Evolutionary conservation across 495 filamentous ascomycete species (phyloP), one percentile per base, ranked within the genome.

Genomic region (Xylaria telfairii): DNA sequence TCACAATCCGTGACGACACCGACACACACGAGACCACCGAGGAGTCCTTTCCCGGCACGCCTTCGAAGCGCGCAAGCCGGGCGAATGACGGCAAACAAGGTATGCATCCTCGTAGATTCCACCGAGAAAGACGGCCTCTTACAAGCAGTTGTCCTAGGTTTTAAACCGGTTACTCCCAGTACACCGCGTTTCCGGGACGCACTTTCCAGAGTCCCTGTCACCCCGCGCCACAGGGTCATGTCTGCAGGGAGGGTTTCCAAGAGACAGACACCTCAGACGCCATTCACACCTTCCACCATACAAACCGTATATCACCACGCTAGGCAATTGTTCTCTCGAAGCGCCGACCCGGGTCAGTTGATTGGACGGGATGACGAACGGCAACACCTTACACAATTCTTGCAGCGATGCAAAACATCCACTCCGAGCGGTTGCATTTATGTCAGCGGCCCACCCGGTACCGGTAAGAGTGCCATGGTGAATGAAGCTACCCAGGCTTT

Each of bases 401-500:
- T 99, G 49, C 81, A 87, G 44, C 84, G 87, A 47, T 88, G 91
- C 70, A 80, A 91, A 12, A 80, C 85, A 13, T 78, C 86, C 19
- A 83, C 83, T 12, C 86, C 87, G 24, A 91, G 92, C 60, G 93
- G 94, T n/a, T 97, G 94, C 77, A 85, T 97, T 46, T 99, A 99
- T 77, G 90, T 99, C 73, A 97, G 94, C 73, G 96, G 96, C 0
- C 96, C 96, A 37, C 96, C 96, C 2, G 96, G 96, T 1, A 98
- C 96, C 5, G 96, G 96, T 8, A 99, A 99, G 81, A 97, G 94
- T 79, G 96, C 96, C 4, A 88, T 98, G 81, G 88, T 98, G 63
- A 88, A 90, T 66, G 92, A 97, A 74, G 87, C 97, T 37, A 92
- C 90, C 62, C 81, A 86, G 49, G 84, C 89, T 41, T 72, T 90